Percentiles rank a stretch among this genome's conserved stretches.
Conservation (phyloP, 176 grass and related monocot species). For the Hordeum vulgare region MorexV3_pseudomolecules_assembly NC_058519.1:574831029-574831528, state of each 20-base stretch:
- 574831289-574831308: conserved; percentile 2
- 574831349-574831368: conserved; percentile 5
- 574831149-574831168: conserved; percentile 5
- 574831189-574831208: conserved; percentile 20
- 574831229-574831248: background rate
- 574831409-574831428: conserved; percentile 9
- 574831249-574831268: background rate
- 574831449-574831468: background rate
- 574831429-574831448: background rate
- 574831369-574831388: background rate
- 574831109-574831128: background rate
- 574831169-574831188: background rate
- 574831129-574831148: background rate
- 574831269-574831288: conserved; percentile 11
- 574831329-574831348: background rate
- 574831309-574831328: background rate
- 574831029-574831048: too few species aligned
- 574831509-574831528: background rate
- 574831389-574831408: background rate
- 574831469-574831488: background rate
- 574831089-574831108: too few species aligned
- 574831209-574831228: background rate
- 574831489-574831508: background rate
- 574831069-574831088: too few species aligned
- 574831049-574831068: too few species aligned